Evolutionary conservation across 169 alveolate genomes (phyloP), one percentile per base, ranked within the genome.

Genomic region (Cryptosporidium felis): DNA sequence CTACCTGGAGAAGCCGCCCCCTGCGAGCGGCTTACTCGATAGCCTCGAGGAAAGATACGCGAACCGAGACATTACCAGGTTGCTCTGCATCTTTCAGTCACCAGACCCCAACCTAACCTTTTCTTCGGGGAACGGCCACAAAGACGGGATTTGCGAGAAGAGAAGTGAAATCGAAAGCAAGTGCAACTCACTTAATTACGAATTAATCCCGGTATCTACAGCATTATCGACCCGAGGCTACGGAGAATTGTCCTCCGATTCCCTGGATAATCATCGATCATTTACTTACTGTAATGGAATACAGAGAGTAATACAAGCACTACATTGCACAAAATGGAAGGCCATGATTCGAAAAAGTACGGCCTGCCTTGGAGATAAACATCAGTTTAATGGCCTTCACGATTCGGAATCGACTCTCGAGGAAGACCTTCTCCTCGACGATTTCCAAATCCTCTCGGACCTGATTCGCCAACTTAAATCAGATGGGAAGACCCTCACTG

Each of bases 301-400:
- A 2, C 14, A 40, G 21, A 74, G 85, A 32, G 46, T 40, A 28
- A 23, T 47, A n/a, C 58, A 74, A 53, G 65, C 85, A 38, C 28
- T 74, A 18, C 44, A 49, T 34, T 74, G 85, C 23, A 74, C 85
- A 32, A 34, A 36, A 16, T 74, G 85, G 85, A 47, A 56, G 18
- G 40, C 18, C 32, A 36, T 74, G 32, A 6, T 47, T 5, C 18
- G 28, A 23, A 47, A 26, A 49, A 18, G 21, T 9, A 45, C 45
- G 14, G 56, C 18, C 4, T 9, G 6, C 36, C 34, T 10, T 16
- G 38, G 45, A 32, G 41, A 74, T 14, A 30, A 28, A 0, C n/a
- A 23, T 38, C 59, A 18, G 18, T 47, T 53, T 53, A 21, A 56
- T 36, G 26, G 21, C 21, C 12, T 18, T 34, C 56, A 74, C 12